A percentile compares a stretch with the other conserved stretches of the same genome.
Evolutionary conservation across 495 filamentous ascomycete genomes (phyloP).

Genomic region (Penicillium longicatenatum): DNA sequence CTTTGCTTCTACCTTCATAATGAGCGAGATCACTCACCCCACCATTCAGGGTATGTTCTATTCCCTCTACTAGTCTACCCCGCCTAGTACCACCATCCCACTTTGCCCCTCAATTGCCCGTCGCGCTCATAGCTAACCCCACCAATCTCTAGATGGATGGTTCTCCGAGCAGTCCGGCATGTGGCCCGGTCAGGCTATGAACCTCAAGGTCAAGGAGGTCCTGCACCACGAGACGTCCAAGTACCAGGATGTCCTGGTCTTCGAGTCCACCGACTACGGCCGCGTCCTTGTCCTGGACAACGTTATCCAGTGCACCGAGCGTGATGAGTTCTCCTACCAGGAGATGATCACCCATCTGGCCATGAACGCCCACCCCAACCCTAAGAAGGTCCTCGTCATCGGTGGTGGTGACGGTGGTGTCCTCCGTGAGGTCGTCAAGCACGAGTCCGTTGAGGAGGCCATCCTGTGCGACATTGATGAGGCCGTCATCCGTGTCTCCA

Average conservation of each 20-base stretch:
- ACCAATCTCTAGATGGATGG: slow-evolving; percentile 82
- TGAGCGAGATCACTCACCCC: slow-evolving; percentile 61
- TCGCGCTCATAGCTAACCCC: not conserved
- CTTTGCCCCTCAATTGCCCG: slow-evolving; percentile 8
- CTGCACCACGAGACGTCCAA: slow-evolving; percentile 98
- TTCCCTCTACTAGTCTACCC: slow-evolving; percentile 8
- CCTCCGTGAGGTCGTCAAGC: slow-evolving; percentile 97
- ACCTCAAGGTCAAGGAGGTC: slow-evolving; percentile 94
- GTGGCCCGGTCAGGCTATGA: slow-evolving; percentile 99
- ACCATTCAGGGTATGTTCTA: slow-evolving; percentile 61
- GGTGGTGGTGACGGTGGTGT: slow-evolving; percentile 97
- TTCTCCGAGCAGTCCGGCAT: slow-evolving; percentile 96
- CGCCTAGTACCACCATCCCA: slow-evolving; percentile 7
- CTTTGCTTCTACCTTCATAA: slow-evolving; percentile 31
- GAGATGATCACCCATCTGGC: slow-evolving; percentile 99
- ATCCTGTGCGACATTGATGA: slow-evolving; percentile 98
- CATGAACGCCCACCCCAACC: slow-evolving; percentile 97
- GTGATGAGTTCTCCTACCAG: slow-evolving; percentile 99
- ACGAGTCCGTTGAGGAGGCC: slow-evolving; percentile 89
- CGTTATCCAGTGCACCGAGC: slow-evolving; percentile 97
- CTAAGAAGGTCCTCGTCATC: slow-evolving; percentile 97
- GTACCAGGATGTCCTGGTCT: slow-evolving; percentile 98
- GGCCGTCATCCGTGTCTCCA: slow-evolving; percentile 97
- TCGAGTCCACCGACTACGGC: slow-evolving; percentile 95
- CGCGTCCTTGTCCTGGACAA: slow-evolving; percentile 98